A percentile compares a stretch with the other conserved stretches of the same genome.
phyloP scores from a whole-genome alignment of 2,329 filamentous ascomycete species.

The Botryotinia calthae region DNA sequence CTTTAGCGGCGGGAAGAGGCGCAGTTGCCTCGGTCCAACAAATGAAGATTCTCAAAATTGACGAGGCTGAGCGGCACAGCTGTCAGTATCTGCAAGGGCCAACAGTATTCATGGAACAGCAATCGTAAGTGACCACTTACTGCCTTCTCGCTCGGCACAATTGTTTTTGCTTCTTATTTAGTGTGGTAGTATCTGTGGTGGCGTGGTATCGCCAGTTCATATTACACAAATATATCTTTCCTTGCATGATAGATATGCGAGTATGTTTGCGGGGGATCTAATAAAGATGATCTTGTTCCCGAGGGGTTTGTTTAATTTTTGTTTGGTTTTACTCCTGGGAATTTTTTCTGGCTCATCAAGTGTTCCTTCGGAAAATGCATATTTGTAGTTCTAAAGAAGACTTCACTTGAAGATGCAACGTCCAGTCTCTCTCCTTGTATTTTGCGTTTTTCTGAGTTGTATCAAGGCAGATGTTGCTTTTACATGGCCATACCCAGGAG shows the following conservation, averaged over 20 bases:
- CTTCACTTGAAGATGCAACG: slow-evolving; percentile 16
- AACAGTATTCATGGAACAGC: neutral
- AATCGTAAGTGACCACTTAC: neutral
- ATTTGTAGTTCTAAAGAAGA: neutral
- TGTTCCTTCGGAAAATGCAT: slow-evolving; percentile 12
- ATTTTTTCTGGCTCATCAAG: neutral
- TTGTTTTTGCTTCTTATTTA: slow-evolving; percentile 2
- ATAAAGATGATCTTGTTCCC: neutral
- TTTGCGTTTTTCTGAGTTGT: neutral
- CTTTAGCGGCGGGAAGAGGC: slow-evolving; percentile 19
- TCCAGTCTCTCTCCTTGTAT: neutral
- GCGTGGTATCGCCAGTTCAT: neutral
- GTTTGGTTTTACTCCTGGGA: neutral
- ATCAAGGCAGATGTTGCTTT: slow-evolving; percentile 17
- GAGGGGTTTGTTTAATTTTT: neutral
- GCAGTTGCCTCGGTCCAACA: slow-evolving; percentile 14
- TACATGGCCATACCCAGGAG: slow-evolving; percentile 3
- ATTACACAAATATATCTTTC: slow-evolving; percentile 2
- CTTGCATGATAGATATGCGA: neutral
- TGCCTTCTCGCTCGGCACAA: slow-evolving; percentile 15
- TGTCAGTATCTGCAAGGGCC: slow-evolving; percentile 18
- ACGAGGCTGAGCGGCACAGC: slow-evolving; percentile 18
- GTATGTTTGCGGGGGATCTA: neutral
- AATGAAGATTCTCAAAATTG: slow-evolving; percentile 12
- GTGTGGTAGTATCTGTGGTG: slow-evolving; percentile 13